Percentiles rank a stretch among this genome's conserved stretches.
phyloP scores from a whole-genome alignment of 345 rosid species.

The Hirschfeldia incana region DNA sequence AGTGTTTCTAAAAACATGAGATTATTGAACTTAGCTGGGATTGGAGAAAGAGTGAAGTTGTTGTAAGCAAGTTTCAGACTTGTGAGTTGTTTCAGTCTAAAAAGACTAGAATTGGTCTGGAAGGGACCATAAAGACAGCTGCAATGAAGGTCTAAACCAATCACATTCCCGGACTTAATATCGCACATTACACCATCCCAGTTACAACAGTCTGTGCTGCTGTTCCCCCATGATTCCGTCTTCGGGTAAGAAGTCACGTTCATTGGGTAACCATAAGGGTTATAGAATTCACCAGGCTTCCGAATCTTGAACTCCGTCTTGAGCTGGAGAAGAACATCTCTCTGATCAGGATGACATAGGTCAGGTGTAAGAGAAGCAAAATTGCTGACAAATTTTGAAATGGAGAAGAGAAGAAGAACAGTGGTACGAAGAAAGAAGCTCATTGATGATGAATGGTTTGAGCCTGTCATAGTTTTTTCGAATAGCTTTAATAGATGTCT shows the following conservation, averaged over 20 bases:
- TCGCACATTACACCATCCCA: conserved; percentile 20
- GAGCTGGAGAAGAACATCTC: not conserved
- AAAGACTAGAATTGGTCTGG: not conserved
- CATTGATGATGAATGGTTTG: too few species aligned
- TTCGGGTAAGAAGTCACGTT: not conserved
- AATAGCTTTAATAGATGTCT: too few species aligned
- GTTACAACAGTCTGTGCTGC: conserved; percentile 1
- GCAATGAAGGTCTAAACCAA: not conserved
- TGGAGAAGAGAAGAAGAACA: conserved; percentile 1
- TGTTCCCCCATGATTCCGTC: not conserved
- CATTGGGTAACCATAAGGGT: not conserved
- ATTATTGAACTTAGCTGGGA: not conserved
- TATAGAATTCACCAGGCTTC: not conserved
- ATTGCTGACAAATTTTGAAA: not conserved
- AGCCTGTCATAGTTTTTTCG: too few species aligned
- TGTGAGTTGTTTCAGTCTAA: too few species aligned
- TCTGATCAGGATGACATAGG: not conserved
- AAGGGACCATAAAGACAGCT: not conserved
- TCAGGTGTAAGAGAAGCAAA: too few species aligned
- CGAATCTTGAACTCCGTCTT: conserved; percentile 5
- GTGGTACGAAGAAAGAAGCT: not conserved
- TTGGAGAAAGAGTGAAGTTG: conserved; percentile 13
- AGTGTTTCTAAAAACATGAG: not conserved
- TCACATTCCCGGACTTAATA: not conserved
- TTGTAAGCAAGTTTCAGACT: conserved; percentile 35